Evolutionary conservation across 116 monocot species (phyloP).

Genomic region (Phalaenopsis hybrid): DNA sequence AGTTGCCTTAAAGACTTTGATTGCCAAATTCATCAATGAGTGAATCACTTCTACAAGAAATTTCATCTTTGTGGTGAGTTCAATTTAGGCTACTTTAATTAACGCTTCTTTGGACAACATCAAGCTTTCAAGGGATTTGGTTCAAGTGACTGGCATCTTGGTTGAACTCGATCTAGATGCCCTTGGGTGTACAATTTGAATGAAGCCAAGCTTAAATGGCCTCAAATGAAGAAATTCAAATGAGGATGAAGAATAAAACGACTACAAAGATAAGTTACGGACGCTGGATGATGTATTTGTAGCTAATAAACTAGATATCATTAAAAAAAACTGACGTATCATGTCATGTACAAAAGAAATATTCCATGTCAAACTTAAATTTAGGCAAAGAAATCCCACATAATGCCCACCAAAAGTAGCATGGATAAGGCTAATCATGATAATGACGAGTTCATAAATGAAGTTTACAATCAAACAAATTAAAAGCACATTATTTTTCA

Average conservation of each 20-base stretch:
- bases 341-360: background rate
- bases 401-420: background rate
- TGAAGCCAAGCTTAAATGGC: too few species aligned
- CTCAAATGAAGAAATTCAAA: background rate
- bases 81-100: too few species aligned
- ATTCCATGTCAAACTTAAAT: background rate
- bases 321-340: background rate
- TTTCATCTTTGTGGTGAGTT: too few species aligned
- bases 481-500: background rate
- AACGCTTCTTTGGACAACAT: too few species aligned
- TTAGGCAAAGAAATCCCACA: background rate
- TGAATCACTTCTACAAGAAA: too few species aligned
- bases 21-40: background rate
- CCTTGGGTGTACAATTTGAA: too few species aligned
- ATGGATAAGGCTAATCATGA: background rate
- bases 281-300: background rate
- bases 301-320: background rate
- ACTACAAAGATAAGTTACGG: background rate
- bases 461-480: background rate
- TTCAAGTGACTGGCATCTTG: too few species aligned
- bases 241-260: background rate
- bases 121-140: too few species aligned
- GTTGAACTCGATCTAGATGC: too few species aligned
- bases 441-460: background rate
- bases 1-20: background rate